phyloP scores from a whole-genome alignment of 1,284 basidiomycete species.

The Austroboletus rostrupii region DNA sequence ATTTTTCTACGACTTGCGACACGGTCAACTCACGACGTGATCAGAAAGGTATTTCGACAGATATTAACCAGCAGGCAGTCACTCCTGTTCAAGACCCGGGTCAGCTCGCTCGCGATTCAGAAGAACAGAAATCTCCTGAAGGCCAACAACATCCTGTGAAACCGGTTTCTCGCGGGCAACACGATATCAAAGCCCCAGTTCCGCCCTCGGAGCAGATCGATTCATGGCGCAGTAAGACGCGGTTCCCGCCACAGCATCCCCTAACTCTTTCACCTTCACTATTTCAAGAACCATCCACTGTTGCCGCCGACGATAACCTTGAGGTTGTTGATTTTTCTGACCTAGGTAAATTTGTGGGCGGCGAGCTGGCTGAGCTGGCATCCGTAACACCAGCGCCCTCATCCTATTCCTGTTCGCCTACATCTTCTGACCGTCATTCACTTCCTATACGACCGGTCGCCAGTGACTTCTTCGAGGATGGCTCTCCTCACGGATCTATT shows the following conservation, averaged over 20 bases:
- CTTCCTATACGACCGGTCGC: conserved; percentile 48
- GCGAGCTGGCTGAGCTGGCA: conserved; percentile 17
- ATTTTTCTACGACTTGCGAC: not conserved
- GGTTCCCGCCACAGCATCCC: conserved; percentile 25
- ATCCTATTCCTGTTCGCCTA: conserved; percentile 11
- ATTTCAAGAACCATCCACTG: conserved; percentile 43
- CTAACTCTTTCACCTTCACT: conserved; percentile 35
- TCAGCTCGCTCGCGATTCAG: conserved; percentile 5
- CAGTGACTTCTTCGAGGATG: conserved; percentile 65
- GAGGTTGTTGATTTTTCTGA: conserved; percentile 78
- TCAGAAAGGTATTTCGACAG: conserved; percentile 16
- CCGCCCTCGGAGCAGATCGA: conserved; percentile 41
- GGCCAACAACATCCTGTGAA: conserved; percentile 32
- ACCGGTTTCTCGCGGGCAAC: conserved; percentile 24
- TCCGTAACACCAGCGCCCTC: conserved; percentile 14
- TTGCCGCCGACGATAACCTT: conserved; percentile 53
- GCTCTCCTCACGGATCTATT: conserved; percentile 31
- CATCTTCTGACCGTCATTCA: conserved; percentile 16
- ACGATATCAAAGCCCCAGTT: conserved; percentile 23
- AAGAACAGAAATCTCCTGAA: conserved; percentile 5
- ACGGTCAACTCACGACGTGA: conserved; percentile 8
- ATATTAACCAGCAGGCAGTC: conserved; percentile 11
- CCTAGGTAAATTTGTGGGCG: conserved; percentile 61
- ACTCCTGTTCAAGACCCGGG: conserved; percentile 3
- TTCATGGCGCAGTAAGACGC: conserved; percentile 61